Base-by-base conservation (phyloP, 805 yeast species). In the Candida maesae region DNA sequence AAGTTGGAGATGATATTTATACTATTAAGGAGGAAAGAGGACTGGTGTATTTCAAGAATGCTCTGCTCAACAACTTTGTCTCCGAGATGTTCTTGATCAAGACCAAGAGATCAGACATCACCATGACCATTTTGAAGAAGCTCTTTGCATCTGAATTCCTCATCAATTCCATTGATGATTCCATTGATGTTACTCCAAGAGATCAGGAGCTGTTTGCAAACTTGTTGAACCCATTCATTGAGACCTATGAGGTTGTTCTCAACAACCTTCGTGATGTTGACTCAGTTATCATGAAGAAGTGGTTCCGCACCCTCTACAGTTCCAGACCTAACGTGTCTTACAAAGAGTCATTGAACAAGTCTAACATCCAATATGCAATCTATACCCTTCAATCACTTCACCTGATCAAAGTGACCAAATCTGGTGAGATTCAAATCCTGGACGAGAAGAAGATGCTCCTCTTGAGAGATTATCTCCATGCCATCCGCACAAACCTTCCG, bases 311-410 rank as follows among this genome's bases (percentile, higher is more conserved):
- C 5, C 42, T 53, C 3, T 53, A 53, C 44, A 24, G 46, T 2
- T 46, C 52, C 5, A 29, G 42, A 3, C 45, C 50, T 23, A 48
- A 44, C 7, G 49, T 46, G 7, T 12, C 42, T 11, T 53, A 47
- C 41, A 47, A 39, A 30, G 57, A 53, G 39, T 39, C 47, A 24
- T 23, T 53, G 38, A 53, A 53, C 40, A 53, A 53, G 26, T 51
- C 55, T 2, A 53, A 53, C 38, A 23, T 53, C 18, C 35, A 51
- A 13, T 43, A 53, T 41, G 55, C 55, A 2, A 39, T 53, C 1
- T 47, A 49, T 35, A 46, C 50, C 1, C 41, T 51, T 7, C 55
- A 53, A 29, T 48, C 52, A 2, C 18, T 53, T n/a, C 38, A 33
- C 6, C 24, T 53, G 14, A 32, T 53, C n/a, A 45, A 29, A 20